Evolutionary conservation across 2,329 filamentous ascomycete species (phyloP), one percentile per base, ranked within the genome.

Genomic region (Trichoderma oligosporum): DNA sequence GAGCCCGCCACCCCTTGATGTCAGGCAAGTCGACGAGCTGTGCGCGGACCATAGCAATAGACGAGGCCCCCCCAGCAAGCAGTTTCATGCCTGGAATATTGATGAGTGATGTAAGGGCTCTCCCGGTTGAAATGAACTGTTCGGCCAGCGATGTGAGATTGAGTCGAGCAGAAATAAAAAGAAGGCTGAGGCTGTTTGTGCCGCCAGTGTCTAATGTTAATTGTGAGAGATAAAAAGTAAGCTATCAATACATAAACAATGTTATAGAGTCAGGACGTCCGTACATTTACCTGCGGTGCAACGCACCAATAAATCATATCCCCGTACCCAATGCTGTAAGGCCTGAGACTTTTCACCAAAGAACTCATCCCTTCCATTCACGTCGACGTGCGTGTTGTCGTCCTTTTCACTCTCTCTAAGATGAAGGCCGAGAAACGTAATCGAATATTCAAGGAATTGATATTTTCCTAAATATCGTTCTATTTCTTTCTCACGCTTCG

Each of bases 61-160:
- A 35, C 9, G 5, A 18, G 5, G 22, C 4, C 5, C 39, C n/a
- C 11, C 25, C 44, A 7, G 29, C 27, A 18, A 47, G 27, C 44
- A 12, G 8, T 5, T 25, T 25, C 2, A 42, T 11, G 18, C 39
- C 24, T 33, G 44, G n/a, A 31, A 31, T 8, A 35, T 47, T 47
- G 24, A 36, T 4, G 35, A 36, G 14, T 5, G 35, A 36, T n/a
- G 35, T n/a, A n/a, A 36, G 35, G 35, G 35, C 35, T 7, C 14
- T 36, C 14, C 14, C 29, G 2, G 44, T 20, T 47, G 44, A 47
- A 20, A 47, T 47, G n/a, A 29, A 47, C 4, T 24, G 47, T 12
- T 51, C 35, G 12, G 47, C 47, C 35, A 39, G n/a, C 8, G 20
- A 36, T 11, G n/a, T 51, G 33, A 51, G 47, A 41, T 51, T 51